Conservation (phyloP, 768 basidiomycete species). For the Boletus vermiculosoides region DNA sequence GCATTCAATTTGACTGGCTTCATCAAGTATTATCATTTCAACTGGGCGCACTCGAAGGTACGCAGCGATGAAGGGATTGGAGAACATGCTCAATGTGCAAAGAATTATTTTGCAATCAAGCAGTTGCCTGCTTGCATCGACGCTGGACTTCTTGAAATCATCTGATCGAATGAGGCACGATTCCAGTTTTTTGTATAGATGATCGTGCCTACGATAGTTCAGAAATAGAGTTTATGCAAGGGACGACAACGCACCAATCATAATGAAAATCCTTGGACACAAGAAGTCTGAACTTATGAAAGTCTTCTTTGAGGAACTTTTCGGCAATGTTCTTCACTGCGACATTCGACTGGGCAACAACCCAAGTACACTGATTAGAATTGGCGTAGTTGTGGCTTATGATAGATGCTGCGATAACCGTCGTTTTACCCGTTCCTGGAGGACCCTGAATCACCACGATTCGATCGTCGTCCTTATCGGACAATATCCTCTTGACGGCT, state of each 20-base stretch:
- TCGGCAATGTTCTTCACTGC: conserved; percentile 55
- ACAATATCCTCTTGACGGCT: conserved; percentile 35
- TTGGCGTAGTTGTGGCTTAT: conserved; percentile 19
- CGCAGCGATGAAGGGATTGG: conserved; percentile 18
- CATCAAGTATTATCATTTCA: conserved; percentile 42
- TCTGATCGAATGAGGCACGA: conserved; percentile 39
- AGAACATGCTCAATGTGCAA: conserved; percentile 50
- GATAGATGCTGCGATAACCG: conserved; percentile 40
- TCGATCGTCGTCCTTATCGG: conserved; percentile 18
- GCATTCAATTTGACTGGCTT: conserved; percentile 47
- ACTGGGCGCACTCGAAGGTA: conserved; percentile 34
- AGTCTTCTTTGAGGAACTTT: conserved; percentile 35
- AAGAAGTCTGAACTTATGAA: conserved; percentile 39
- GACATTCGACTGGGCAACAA: conserved; percentile 50
- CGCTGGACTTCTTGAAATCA: conserved; percentile 15
- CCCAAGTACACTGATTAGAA: conserved; percentile 31
- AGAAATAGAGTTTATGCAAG: not conserved
- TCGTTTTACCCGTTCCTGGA: conserved; percentile 46
- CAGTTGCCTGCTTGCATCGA: conserved; percentile 26
- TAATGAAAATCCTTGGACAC: conserved; percentile 47
- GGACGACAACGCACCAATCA: conserved; percentile 37
- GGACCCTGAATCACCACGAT: conserved; percentile 36
- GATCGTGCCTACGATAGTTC: conserved; percentile 44
- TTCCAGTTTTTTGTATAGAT: conserved; percentile 42
- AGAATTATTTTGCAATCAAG: conserved; percentile 38